Evolutionary conservation across 148 eudicot species (phyloP).

Genomic region (Drosera capensis): DNA sequence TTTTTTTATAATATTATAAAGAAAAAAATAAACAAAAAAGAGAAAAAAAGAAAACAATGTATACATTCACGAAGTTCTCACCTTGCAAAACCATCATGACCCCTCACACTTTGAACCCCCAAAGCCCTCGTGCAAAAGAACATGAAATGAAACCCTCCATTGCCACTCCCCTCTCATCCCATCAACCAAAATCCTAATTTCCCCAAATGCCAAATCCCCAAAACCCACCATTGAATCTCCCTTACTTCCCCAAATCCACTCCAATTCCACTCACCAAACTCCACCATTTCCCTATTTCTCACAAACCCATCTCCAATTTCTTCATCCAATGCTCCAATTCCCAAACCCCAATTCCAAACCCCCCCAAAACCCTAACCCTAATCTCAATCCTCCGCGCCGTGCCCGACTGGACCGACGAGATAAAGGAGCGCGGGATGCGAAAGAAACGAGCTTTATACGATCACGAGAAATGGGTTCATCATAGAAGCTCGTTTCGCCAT

Average conservation of each 20-base stretch:
- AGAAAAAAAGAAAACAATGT: too few relatives aligned
- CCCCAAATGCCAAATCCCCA: constrained; percentile 31
- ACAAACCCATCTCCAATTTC: constrained; percentile 19
- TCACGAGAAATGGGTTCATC: constrained; percentile 68
- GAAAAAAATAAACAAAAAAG: too few relatives aligned
- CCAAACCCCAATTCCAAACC: constrained; percentile 17
- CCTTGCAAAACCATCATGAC: too few relatives aligned
- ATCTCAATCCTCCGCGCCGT: constrained; percentile 32
- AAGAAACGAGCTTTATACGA: constrained; percentile 41
- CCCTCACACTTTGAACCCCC: constrained; percentile 3
- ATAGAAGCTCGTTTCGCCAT: constrained; percentile 75
- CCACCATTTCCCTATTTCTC: constrained; percentile 9
- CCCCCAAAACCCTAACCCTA: constrained; percentile 17
- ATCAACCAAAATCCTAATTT: constrained; percentile 22
- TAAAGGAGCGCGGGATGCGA: constrained; percentile 66
- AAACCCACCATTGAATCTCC: constrained; percentile 17
- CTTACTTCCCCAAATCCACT: constrained; percentile 24
- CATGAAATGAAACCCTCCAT: constrained; percentile 4
- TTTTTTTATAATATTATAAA: too few relatives aligned
- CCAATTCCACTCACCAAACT: constrained; percentile 21
- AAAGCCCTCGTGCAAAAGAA: neutral
- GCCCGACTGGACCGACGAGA: constrained; percentile 72
- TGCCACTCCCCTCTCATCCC: constrained; percentile 7
- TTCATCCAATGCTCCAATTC: constrained; percentile 23
- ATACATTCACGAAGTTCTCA: neutral